These are phyloP conservation scores for Ophiorrhiza pumila DNA, from an alignment of 257 asterid species.

Conservation along the genomic window DNA sequence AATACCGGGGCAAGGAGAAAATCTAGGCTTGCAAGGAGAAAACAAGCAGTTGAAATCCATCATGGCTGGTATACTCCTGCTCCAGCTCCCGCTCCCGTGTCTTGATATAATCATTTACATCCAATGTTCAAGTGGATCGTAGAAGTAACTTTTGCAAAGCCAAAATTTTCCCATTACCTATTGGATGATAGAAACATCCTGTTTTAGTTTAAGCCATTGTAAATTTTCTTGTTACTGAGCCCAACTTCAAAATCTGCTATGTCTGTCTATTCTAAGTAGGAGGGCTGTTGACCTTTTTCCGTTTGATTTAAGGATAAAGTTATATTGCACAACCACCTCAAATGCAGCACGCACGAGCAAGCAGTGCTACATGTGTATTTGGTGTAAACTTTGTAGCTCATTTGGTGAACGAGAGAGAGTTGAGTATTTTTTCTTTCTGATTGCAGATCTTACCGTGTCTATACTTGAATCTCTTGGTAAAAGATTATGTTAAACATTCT, in stretches of 20 bases:
- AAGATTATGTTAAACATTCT: too few species aligned
- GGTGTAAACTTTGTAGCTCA: too few species aligned
- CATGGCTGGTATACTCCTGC: constrained; percentile 87
- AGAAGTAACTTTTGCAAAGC: neutral
- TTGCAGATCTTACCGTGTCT: too few species aligned
- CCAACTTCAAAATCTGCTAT: neutral
- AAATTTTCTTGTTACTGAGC: constrained; percentile 13
- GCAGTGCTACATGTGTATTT: too few species aligned
- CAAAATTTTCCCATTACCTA: constrained; percentile 1
- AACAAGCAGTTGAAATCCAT: constrained; percentile 72
- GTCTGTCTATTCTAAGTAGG: neutral
- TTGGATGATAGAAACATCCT: neutral
- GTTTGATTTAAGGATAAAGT: neutral
- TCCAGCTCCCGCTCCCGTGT: constrained; percentile 27
- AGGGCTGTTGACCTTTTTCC: neutral
- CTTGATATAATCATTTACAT: constrained; percentile 22
- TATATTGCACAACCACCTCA: neutral
- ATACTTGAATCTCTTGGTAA: too few species aligned
- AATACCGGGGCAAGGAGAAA: constrained; percentile 96
- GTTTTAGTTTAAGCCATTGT: neutral
- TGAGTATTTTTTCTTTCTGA: too few species aligned
- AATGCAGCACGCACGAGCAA: neutral
- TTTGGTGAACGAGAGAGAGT: too few species aligned
- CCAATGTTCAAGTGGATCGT: neutral
- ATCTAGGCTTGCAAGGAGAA: constrained; percentile 90